Evolutionary conservation across 176 grass and related monocot genomes (phyloP).

Genomic region (Dactylis glomerata): DNA sequence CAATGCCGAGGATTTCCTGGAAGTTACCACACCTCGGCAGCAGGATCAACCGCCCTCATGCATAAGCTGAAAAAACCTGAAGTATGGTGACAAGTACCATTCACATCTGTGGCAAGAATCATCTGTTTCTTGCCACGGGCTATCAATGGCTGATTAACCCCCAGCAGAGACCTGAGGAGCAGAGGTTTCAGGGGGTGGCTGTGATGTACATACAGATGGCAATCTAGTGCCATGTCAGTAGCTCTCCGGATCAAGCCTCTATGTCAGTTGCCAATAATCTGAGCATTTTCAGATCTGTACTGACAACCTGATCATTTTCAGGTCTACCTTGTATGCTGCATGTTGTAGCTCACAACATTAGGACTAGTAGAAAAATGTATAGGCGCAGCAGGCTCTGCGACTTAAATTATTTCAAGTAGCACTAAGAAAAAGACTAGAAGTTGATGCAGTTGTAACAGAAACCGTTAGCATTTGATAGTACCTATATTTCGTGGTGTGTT

Average conservation of each 20-base stretch:
- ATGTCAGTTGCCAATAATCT: not conserved
- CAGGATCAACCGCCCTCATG: conserved; percentile 35
- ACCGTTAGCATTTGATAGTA: not conserved
- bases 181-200: conserved; percentile 25
- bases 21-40: conserved; percentile 40
- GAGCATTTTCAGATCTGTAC: conserved; percentile 1
- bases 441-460: conserved; percentile 28
- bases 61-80: conserved; percentile 22
- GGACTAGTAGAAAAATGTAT: conserved; percentile 1
- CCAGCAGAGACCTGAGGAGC: not conserved
- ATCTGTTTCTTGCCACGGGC: not conserved
- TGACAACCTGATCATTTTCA: conserved; percentile 14
- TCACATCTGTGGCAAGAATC: not conserved
- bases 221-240: not conserved
- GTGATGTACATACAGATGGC: conserved; percentile 50
- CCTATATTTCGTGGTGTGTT: not conserved
- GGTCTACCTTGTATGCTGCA: conserved; percentile 8
- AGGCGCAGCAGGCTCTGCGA: not conserved
- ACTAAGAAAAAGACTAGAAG: not conserved
- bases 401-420: not conserved
- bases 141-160: not conserved
- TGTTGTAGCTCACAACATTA: conserved; percentile 29
- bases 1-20: conserved; percentile 49
- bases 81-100: not conserved
- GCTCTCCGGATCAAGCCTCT: not conserved